These are phyloP conservation scores for Hippophae tibetana DNA, from an alignment of 306 rosid species.

Conservation along the genomic window DNA sequence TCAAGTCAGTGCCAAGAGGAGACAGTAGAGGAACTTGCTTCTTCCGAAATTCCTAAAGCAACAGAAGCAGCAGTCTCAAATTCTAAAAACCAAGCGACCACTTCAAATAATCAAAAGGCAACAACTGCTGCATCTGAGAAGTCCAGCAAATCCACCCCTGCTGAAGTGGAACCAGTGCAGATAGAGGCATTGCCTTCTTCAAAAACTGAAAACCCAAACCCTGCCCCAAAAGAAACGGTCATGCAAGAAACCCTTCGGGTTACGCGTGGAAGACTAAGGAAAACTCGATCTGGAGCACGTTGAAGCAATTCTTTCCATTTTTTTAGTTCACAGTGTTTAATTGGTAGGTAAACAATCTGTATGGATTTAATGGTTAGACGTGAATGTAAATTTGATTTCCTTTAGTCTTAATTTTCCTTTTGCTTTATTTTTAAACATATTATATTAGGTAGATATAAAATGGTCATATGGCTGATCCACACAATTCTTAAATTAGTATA, in stretches of 20 bases:
- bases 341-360: constrained; percentile 17
- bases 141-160: constrained; percentile 13
- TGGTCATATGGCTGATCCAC: too few species aligned
- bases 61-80: neutral
- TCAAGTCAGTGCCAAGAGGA: constrained; percentile 28
- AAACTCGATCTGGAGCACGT: constrained; percentile 29
- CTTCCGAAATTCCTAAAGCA: constrained; percentile 18
- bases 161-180: constrained; percentile 23
- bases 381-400: too few species aligned
- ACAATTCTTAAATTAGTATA: too few species aligned
- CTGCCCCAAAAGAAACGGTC: constrained; percentile 12
- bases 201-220: constrained; percentile 11
- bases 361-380: too few species aligned
- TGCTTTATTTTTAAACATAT: too few species aligned
- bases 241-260: constrained; percentile 20
- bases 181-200: constrained; percentile 19
- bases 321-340: constrained; percentile 18
- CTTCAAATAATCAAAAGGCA: constrained; percentile 1
- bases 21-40: constrained; percentile 24
- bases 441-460: too few species aligned
- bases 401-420: too few species aligned
- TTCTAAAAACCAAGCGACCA: neutral
- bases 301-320: constrained; percentile 14
- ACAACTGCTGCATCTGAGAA: constrained; percentile 16
- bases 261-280: constrained; percentile 24